Conservation (phyloP, 345 rosid species). For the Citropsis articulata region DNA sequence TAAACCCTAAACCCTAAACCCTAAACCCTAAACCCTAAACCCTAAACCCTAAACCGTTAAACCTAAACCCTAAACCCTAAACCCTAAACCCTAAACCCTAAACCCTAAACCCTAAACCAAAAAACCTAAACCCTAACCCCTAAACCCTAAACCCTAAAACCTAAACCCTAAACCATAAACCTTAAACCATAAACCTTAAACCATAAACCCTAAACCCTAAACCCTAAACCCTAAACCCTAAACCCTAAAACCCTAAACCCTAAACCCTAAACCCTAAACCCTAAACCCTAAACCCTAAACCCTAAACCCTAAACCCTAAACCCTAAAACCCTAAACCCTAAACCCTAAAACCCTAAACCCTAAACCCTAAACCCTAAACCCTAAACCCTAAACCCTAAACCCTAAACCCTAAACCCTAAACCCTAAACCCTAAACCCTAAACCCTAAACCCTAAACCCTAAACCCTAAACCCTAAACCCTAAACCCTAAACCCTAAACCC, state of each 20-base stretch:
- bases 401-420: constrained; percentile 11
- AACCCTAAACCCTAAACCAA: neutral
- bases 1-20: constrained; percentile 7
- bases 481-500: constrained; percentile 9
- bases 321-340: constrained; percentile 13
- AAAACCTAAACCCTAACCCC: constrained; percentile 6
- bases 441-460: constrained; percentile 7
- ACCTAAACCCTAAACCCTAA: neutral
- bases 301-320: neutral
- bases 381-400: no score
- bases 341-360: no score
- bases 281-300: no score
- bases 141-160: constrained; percentile 8
- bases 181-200: constrained; percentile 6
- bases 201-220: constrained; percentile 6
- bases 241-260: constrained; percentile 6
- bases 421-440: constrained; percentile 7
- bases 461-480: no score
- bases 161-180: constrained; percentile 1
- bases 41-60: neutral
- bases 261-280: no score
- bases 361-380: no score
- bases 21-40: constrained; percentile 8
- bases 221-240: constrained; percentile 1
- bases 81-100: neutral